Evolutionary conservation across 2,329 filamentous ascomycete species (phyloP).

Genomic region (Neofusicoccum kwambonambiense): DNA sequence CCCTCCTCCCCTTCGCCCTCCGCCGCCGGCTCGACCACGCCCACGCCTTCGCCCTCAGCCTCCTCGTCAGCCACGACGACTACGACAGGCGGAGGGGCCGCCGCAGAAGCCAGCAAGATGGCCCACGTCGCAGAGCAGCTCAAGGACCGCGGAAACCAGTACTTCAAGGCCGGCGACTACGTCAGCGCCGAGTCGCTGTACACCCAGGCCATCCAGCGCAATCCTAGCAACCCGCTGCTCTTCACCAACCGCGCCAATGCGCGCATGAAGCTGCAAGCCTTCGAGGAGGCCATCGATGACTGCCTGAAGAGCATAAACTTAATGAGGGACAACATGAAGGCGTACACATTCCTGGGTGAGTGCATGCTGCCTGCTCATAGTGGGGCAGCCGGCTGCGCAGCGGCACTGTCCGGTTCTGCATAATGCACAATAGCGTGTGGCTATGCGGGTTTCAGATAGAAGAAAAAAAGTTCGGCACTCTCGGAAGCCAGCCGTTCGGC

Average conservation of each 20-base stretch:
- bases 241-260: conserved; percentile 90
- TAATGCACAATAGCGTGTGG: too few species aligned
- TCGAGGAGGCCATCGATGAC: conserved; percentile 74
- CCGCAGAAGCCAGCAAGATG: conserved; percentile 20
- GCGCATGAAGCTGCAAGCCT: conserved; percentile 70
- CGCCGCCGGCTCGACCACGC: background rate
- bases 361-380: background rate
- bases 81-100: background rate
- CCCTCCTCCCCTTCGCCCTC: background rate
- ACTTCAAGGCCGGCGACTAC: conserved; percentile 66
- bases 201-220: conserved; percentile 75
- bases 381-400: too few species aligned
- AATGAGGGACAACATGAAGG: conserved; percentile 70
- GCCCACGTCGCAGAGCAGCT: conserved; percentile 45
- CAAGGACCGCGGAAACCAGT: conserved; percentile 59
- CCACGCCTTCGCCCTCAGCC: background rate
- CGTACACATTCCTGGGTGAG: conserved; percentile 68
- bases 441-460: background rate
- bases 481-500: too few species aligned
- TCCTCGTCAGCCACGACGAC: background rate
- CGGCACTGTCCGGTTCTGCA: too few species aligned
- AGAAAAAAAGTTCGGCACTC: background rate
- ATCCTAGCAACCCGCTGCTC: conserved; percentile 72
- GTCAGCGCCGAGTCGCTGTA: conserved; percentile 66
- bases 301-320: conserved; percentile 73